These are phyloP conservation scores for Aechmea fasciata DNA, from an alignment of 176 grass and related monocot genomes.

Conservation along the genomic window DNA sequence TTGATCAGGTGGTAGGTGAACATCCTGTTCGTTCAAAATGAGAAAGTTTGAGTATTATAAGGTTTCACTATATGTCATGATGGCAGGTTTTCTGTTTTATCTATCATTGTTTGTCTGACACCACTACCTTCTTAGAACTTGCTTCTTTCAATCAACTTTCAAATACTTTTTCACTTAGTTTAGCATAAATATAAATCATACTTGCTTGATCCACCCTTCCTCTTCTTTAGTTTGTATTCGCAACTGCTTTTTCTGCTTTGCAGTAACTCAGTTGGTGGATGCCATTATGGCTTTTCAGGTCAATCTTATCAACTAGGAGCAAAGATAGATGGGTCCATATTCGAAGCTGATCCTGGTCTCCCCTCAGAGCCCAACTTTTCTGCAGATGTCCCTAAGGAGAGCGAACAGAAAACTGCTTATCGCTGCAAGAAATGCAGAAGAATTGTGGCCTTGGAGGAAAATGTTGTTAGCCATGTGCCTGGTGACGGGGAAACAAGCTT, in stretches of 20 bases:
- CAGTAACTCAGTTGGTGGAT: background rate
- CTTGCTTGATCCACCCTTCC: background rate
- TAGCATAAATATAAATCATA: too few species aligned
- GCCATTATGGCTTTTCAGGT: constrained; percentile 18
- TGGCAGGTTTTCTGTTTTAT: too few species aligned
- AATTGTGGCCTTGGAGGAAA: constrained; percentile 50
- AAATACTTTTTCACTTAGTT: too few species aligned
- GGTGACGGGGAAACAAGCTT: constrained; percentile 72
- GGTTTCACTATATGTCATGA: too few species aligned
- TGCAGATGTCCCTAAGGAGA: constrained; percentile 17
- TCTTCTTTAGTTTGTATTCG: background rate
- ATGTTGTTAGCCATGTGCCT: constrained; percentile 64
- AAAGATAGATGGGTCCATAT: constrained; percentile 53
- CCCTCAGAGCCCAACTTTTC: constrained; percentile 18
- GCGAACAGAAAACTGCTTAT: constrained; percentile 42
- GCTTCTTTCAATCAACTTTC: too few species aligned
- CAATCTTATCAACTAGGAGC: constrained; percentile 66
- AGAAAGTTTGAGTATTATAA: too few species aligned
- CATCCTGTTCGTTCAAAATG: too few species aligned
- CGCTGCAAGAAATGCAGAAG: constrained; percentile 89
- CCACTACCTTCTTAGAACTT: too few species aligned
- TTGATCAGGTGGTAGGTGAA: too few species aligned
- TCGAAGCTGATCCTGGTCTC: constrained; percentile 73
- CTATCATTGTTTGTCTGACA: too few species aligned
- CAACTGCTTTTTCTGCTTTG: background rate